These are phyloP conservation scores for Penicillium sp. DNA, from an alignment of 2,329 filamentous ascomycete genomes.

Conservation along the genomic window DNA sequence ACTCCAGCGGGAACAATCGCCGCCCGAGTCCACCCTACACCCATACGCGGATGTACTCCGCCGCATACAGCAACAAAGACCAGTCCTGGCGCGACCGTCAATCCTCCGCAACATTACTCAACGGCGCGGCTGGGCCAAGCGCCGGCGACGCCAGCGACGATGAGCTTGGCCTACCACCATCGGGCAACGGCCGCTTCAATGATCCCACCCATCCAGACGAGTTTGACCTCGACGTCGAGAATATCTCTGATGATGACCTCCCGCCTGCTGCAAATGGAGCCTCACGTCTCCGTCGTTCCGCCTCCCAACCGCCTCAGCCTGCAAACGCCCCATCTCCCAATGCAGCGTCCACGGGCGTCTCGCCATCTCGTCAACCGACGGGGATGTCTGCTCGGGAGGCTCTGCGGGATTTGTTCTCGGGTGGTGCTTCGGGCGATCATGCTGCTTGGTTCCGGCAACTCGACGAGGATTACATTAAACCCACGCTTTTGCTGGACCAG, in stretches of 20 bases:
- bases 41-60: constrained; percentile 53
- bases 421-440: constrained; percentile 73
- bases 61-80: constrained; percentile 47
- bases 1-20: constrained; percentile 58
- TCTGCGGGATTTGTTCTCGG: constrained; percentile 74
- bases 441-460: constrained; percentile 86
- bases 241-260: constrained; percentile 56
- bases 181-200: constrained; percentile 42
- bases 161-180: constrained; percentile 48
- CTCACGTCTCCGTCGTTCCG: constrained; percentile 37
- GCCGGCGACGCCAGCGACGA: constrained; percentile 47
- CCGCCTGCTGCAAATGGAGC: constrained; percentile 52
- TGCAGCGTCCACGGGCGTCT: constrained; percentile 26
- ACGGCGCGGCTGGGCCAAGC: constrained; percentile 24
- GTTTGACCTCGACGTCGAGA: constrained; percentile 43
- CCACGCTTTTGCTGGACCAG: constrained; percentile 79
- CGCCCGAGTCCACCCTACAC: constrained; percentile 52
- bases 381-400: constrained; percentile 71
- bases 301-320: constrained; percentile 35
- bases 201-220: constrained; percentile 31
- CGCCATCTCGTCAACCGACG: constrained; percentile 31
- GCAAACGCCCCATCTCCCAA: constrained; percentile 21
- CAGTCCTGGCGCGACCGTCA: constrained; percentile 45
- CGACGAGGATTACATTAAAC: constrained; percentile 96
- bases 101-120: constrained; percentile 54